Percentiles rank a stretch among this genome's conserved stretches.
Evolutionary conservation across 2,329 filamentous ascomycete genomes (phyloP).

Genomic region (Colletotrichum chlorophyti): DNA sequence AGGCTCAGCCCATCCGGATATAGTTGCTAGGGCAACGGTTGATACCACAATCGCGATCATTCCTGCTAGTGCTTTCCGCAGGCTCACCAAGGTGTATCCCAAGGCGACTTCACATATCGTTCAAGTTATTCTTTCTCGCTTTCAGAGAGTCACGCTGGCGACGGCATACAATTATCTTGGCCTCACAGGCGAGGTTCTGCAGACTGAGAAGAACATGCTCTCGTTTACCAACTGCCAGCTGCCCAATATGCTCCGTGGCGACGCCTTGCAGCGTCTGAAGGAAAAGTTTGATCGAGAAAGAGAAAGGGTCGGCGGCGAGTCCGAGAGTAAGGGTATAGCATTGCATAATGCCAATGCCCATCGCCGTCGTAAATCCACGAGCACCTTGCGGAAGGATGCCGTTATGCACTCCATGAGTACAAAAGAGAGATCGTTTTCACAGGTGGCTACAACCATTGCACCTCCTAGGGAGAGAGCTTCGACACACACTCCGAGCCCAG

Average conservation of each 20-base stretch:
- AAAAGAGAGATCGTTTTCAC: constrained; percentile 52
- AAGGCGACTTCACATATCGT: constrained; percentile 97
- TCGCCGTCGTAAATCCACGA: constrained; percentile 74
- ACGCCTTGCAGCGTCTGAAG: constrained; percentile 83
- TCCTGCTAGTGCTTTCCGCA: constrained; percentile 91
- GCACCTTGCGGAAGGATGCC: constrained; percentile 80
- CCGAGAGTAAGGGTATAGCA: constrained; percentile 90
- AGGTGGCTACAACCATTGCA: constrained; percentile 47
- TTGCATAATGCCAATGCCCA: constrained; percentile 79
- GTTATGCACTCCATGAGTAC: constrained; percentile 69
- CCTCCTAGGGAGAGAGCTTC: constrained; percentile 49
- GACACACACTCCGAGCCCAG: constrained; percentile 66
- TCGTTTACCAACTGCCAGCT: constrained; percentile 91
- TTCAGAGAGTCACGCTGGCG: constrained; percentile 92
- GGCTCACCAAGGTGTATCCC: constrained; percentile 91
- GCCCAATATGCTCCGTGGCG: constrained; percentile 87
- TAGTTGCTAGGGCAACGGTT: constrained; percentile 92
- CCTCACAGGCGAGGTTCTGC: constrained; percentile 86
- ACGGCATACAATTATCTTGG: constrained; percentile 96
- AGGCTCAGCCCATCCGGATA: constrained; percentile 91
- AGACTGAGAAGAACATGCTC: constrained; percentile 93
- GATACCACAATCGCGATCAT: constrained; percentile 99
- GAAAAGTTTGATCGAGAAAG: constrained; percentile 90
- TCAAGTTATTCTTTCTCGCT: constrained; percentile 92
- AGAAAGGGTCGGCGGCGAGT: constrained; percentile 81